These are phyloP conservation scores for Yamagishiella unicocca DNA, from an alignment of 139 green algal genomes.

Conservation along the genomic window DNA sequence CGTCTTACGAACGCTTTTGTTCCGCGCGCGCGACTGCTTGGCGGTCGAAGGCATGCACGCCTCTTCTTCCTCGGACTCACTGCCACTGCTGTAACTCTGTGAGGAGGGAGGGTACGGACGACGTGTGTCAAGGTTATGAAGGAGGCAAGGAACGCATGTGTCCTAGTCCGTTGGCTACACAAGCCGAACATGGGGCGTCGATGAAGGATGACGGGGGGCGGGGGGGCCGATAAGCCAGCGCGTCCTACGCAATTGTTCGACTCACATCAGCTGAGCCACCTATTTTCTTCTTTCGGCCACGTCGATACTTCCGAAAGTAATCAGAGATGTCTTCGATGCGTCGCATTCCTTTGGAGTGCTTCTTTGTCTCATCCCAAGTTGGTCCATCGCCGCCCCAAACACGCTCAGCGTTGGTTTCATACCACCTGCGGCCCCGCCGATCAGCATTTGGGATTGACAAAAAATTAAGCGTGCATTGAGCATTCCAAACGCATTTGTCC, in stretches of 20 bases:
- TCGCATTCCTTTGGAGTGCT: conserved; percentile 40
- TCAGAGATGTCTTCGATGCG: conserved; percentile 32
- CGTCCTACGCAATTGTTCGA: neutral
- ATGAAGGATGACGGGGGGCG: neutral
- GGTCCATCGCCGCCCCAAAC: conserved; percentile 21
- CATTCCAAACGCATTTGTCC: no score
- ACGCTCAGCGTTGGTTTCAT: neutral
- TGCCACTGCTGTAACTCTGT: neutral
- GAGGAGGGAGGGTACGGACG: neutral
- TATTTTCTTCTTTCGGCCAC: conserved; percentile 6
- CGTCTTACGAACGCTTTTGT: no score
- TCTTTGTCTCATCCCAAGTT: conserved; percentile 40
- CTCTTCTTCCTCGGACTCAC: neutral
- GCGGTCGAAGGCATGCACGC: no score
- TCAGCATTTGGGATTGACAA: neutral
- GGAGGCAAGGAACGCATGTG: no score
- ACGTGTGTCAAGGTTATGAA: neutral
- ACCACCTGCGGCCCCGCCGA: conserved; percentile 11
- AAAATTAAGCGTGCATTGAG: no score
- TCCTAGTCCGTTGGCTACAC: no score
- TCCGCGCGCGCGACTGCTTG: no score
- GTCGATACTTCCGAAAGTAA: conserved; percentile 30
- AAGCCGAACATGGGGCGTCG: neutral
- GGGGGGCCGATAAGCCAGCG: neutral
- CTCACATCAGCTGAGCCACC: neutral